A percentile compares a stretch with the other conserved stretches of the same genome.
Conservation (phyloP, 2,329 filamentous ascomycete species). For the Verticillium isaacii region DNA sequence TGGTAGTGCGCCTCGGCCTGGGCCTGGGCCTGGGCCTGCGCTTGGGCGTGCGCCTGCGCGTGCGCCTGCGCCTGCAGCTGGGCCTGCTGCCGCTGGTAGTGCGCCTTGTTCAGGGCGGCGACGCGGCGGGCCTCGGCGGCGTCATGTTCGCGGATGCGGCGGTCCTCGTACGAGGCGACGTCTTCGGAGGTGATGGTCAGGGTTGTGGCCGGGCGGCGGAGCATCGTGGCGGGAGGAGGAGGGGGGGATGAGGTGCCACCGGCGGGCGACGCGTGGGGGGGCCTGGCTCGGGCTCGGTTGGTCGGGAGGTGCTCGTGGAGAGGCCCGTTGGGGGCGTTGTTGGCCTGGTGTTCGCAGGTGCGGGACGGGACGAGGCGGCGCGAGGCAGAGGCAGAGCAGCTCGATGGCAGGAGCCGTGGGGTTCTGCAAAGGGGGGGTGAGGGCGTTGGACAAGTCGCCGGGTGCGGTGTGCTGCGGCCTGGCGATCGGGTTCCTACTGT, state of each 20-base stretch:
- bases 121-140: constrained; percentile 65
- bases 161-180: constrained; percentile 65
- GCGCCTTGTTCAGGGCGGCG: constrained; percentile 53
- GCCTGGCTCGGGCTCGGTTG: too few relatives aligned
- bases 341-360: background rate
- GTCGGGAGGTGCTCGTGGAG: background rate
- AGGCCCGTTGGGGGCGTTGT: background rate
- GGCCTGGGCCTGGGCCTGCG: background rate
- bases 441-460: too few relatives aligned
- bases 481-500: background rate
- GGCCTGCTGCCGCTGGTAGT: constrained; percentile 20
- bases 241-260: background rate
- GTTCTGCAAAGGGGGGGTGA: background rate
- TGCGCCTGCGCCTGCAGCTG: background rate
- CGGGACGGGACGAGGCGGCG: background rate
- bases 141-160: constrained; percentile 33
- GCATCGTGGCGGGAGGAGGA: constrained; percentile 39
- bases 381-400: background rate
- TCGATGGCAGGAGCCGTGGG: background rate
- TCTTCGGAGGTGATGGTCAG: constrained; percentile 67
- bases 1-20: constrained; percentile 10
- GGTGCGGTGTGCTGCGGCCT: background rate
- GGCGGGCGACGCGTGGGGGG: background rate
- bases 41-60: constrained; percentile 1
- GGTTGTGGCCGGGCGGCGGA: constrained; percentile 63